A percentile compares a stretch with the other conserved stretches of the same genome.
phyloP scores from a whole-genome alignment of 768 basidiomycete species.

The Boletales sp. region DNA sequence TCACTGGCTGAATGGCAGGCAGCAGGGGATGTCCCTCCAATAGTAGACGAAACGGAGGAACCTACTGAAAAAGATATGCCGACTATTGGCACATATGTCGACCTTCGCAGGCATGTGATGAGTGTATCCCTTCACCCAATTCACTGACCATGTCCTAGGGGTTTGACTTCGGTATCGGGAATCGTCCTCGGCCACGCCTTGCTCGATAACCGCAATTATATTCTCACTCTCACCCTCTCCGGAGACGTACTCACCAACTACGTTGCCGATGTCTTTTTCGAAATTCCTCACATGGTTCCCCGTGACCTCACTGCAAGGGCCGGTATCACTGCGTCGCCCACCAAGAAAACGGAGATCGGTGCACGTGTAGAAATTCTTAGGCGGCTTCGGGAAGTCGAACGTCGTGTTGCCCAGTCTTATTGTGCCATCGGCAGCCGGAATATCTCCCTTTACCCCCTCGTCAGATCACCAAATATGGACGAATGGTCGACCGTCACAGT shows the following conservation, averaged over 20 bases:
- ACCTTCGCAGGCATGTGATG: slow-evolving; percentile 45
- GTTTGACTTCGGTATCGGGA: slow-evolving; percentile 20
- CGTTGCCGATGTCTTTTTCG: slow-evolving; percentile 55
- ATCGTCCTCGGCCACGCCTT: slow-evolving; percentile 29
- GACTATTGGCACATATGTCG: slow-evolving; percentile 49
- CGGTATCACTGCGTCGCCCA: slow-evolving; percentile 33
- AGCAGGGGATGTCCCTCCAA: slow-evolving; percentile 8
- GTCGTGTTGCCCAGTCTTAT: slow-evolving; percentile 41
- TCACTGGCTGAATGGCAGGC: slow-evolving; percentile 25
- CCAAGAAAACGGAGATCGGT: slow-evolving; percentile 36
- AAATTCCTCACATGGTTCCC: slow-evolving; percentile 54
- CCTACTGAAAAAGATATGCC: slow-evolving; percentile 17
- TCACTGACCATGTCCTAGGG: slow-evolving; percentile 17
- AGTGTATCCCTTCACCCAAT: background rate
- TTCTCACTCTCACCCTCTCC: slow-evolving; percentile 28
- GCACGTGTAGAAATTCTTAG: slow-evolving; percentile 67
- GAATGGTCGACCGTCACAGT: slow-evolving; percentile 58
- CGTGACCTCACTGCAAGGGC: slow-evolving; percentile 46
- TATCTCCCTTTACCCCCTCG: slow-evolving; percentile 36
- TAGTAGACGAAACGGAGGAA: slow-evolving; percentile 12
- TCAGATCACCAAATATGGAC: slow-evolving; percentile 43
- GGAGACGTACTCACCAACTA: slow-evolving; percentile 54
- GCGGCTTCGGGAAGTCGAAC: slow-evolving; percentile 52
- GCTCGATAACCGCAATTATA: slow-evolving; percentile 27
- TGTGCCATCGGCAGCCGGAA: slow-evolving; percentile 33